Percentiles rank a stretch among this genome's conserved stretches.
Evolutionary conservation across 352 stramenopile genomes (phyloP).

Genomic region (Aphanomyces invadans): DNA sequence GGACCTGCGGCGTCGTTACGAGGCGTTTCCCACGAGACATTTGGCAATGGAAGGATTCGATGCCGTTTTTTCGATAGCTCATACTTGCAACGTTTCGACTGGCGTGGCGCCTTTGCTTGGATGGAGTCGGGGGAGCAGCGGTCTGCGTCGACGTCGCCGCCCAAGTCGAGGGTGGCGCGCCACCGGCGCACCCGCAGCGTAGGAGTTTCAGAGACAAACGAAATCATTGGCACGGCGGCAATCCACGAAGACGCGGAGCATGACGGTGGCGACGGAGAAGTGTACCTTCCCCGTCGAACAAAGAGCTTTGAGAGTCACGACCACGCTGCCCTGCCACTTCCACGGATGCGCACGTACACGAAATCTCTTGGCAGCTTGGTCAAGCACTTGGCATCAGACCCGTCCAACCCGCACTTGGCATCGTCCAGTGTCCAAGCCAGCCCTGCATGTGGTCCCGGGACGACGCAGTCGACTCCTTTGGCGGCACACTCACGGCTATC

Average conservation of each 20-base stretch:
- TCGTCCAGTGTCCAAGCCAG: not conserved
- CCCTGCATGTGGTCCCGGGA: slow-evolving; percentile 9
- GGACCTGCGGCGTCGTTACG: too few relatives aligned
- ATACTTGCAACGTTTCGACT: not conserved
- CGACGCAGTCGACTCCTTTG: slow-evolving; percentile 25
- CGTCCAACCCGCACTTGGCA: not conserved
- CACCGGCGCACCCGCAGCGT: slow-evolving; percentile 20
- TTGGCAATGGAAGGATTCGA: not conserved
- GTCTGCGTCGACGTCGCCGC: not conserved
- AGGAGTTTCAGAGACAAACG: slow-evolving; percentile 2
- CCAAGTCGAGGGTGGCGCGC: slow-evolving; percentile 2
- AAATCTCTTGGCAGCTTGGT: slow-evolving; percentile 74
- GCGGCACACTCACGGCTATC: slow-evolving; percentile 17
- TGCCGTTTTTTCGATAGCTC: too few relatives aligned
- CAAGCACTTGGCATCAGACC: slow-evolving; percentile 59
- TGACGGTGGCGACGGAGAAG: slow-evolving; percentile 26
- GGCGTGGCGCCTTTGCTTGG: too few relatives aligned
- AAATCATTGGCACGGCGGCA: not conserved
- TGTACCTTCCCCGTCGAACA: slow-evolving; percentile 32
- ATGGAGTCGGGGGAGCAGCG: not conserved
- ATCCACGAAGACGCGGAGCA: slow-evolving; percentile 15
- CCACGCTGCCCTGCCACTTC: slow-evolving; percentile 28
- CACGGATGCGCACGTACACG: slow-evolving; percentile 58
- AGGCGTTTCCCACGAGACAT: not conserved
- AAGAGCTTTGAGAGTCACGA: slow-evolving; percentile 43